These are phyloP conservation scores for Arxiozyma heterogenica DNA, from an alignment of 1,139 yeast genomes.

Conservation along the genomic window DNA sequence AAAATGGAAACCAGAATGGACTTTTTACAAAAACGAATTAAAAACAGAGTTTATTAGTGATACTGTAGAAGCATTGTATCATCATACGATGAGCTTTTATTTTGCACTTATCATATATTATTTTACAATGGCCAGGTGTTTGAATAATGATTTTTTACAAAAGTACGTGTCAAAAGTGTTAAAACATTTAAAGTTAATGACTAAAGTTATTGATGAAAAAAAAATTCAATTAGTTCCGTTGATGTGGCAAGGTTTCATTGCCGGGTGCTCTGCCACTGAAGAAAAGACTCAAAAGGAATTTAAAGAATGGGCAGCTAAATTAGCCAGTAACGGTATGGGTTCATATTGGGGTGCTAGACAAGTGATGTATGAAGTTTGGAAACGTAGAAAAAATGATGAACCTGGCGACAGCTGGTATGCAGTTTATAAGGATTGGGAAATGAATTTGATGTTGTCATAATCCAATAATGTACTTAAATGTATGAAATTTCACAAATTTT, in stretches of 20 bases:
- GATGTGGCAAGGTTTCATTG: constrained; percentile 84
- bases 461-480: background rate
- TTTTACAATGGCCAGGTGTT: constrained; percentile 53
- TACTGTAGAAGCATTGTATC: constrained; percentile 64
- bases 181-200: constrained; percentile 56
- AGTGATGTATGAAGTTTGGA: constrained; percentile 81
- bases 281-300: constrained; percentile 53
- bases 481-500: background rate
- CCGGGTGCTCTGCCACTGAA: constrained; percentile 74
- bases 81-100: constrained; percentile 74
- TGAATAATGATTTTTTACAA: constrained; percentile 38
- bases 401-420: constrained; percentile 67
- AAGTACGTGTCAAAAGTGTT: constrained; percentile 53
- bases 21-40: constrained; percentile 20
- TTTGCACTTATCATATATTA: constrained; percentile 69
- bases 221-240: constrained; percentile 62
- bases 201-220: constrained; percentile 44
- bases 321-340: constrained; percentile 67
- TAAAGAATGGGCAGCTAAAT: constrained; percentile 72
- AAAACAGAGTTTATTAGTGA: constrained; percentile 37
- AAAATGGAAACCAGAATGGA: constrained; percentile 57
- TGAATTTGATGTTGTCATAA: constrained; percentile 51
- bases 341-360: constrained; percentile 82
- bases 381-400: constrained; percentile 53
- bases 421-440: constrained; percentile 75